These are phyloP conservation scores for Candida mesenterica DNA, from an alignment of 1,139 yeast genomes.

Conservation along the genomic window DNA sequence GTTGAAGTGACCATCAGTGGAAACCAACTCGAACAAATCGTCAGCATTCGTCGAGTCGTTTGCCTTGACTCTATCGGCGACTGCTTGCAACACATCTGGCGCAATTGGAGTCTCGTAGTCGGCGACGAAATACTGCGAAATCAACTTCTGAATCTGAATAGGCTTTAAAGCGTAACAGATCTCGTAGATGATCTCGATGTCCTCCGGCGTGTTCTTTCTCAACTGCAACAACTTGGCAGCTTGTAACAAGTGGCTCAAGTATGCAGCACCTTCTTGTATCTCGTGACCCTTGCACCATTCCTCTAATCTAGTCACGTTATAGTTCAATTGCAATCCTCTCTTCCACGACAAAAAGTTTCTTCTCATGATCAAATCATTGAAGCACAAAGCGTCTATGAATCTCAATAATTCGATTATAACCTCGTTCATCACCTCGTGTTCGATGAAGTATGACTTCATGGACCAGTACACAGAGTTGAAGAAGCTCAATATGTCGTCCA, in stretches of 20 bases:
- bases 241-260: conserved; percentile 86
- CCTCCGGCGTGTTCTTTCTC: conserved; percentile 85
- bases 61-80: conserved; percentile 80
- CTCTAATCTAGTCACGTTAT: conserved; percentile 92
- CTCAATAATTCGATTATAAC: conserved; percentile 82
- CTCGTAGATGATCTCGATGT: conserved; percentile 89
- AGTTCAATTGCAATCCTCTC: conserved; percentile 94
- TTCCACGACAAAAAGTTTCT: conserved; percentile 96
- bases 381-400: conserved; percentile 90
- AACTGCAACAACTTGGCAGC: conserved; percentile 92
- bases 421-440: conserved; percentile 78
- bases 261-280: conserved; percentile 84
- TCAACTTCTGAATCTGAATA: conserved; percentile 87
- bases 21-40: conserved; percentile 66
- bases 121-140: conserved; percentile 86
- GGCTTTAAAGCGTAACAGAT: conserved; percentile 94
- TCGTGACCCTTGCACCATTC: conserved; percentile 99
- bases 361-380: conserved; percentile 94
- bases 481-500: conserved; percentile 92
- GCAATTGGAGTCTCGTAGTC: conserved; percentile 96
- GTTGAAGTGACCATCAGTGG: conserved; percentile 79
- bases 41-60: conserved; percentile 55
- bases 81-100: conserved; percentile 75
- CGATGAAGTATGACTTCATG: conserved; percentile 88
- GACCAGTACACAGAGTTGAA: conserved; percentile 93